Percentiles rank a stretch among this genome's conserved stretches.
Evolutionary conservation across 257 asterid genomes (phyloP).

Genomic region (Plectranthus barbatus): DNA sequence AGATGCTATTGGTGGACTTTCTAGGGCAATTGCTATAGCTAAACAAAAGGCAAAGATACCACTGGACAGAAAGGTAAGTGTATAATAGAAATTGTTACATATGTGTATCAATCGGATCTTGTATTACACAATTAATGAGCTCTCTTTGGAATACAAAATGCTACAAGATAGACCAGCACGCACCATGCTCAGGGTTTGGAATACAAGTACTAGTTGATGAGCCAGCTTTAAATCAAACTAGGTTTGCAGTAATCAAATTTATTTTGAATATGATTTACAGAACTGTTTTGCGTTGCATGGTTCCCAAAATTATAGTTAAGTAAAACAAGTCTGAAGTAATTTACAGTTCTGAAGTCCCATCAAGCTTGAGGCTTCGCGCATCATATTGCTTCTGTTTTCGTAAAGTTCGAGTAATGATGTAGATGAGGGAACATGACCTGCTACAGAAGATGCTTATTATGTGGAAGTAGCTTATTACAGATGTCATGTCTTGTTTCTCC

Average conservation of each 20-base stretch:
- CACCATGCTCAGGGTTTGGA: background rate
- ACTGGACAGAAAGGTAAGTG: constrained; percentile 43
- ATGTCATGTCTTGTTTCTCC: background rate
- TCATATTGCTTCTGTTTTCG: background rate
- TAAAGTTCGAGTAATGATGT: background rate
- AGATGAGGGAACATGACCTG: background rate
- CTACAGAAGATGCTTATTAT: background rate
- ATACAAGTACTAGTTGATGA: too few species aligned
- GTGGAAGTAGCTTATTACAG: too few species aligned
- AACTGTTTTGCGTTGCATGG: background rate
- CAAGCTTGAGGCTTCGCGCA: background rate
- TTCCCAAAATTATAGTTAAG: background rate
- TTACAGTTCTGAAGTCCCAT: background rate
- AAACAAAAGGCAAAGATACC: constrained; percentile 69
- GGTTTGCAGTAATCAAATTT: background rate
- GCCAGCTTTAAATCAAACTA: background rate
- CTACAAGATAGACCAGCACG: background rate
- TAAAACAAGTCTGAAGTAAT: background rate
- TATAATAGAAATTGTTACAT: background rate
- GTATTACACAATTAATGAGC: background rate
- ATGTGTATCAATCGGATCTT: background rate
- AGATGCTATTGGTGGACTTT: constrained; percentile 76
- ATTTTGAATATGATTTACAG: background rate
- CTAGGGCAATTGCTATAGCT: constrained; percentile 73
- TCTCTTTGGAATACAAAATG: background rate